Percentiles rank a stretch among this genome's conserved stretches.
Conservation (phyloP, 2,329 filamentous ascomycete genomes). For the Aspergillus unguis region DNA sequence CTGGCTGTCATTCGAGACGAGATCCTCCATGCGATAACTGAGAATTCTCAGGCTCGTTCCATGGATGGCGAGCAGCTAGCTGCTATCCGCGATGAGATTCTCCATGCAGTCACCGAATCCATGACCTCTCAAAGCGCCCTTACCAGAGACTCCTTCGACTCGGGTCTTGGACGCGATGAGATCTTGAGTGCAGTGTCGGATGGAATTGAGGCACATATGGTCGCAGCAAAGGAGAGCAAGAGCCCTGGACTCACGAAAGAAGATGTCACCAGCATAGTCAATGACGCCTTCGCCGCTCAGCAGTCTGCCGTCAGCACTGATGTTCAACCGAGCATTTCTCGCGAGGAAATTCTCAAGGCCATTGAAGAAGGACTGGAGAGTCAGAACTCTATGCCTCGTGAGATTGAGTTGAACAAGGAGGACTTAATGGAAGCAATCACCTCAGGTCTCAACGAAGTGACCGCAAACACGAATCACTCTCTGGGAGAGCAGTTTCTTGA, state of each 20-base stretch:
- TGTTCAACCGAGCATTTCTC: conserved; percentile 46
- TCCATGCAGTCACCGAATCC: conserved; percentile 31
- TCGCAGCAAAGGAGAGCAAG: conserved; percentile 55
- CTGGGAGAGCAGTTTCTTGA: conserved; percentile 59
- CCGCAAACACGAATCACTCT: conserved; percentile 48
- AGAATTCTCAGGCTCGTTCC: conserved; percentile 53
- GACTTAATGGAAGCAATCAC: conserved; percentile 59
- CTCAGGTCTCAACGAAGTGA: conserved; percentile 53
- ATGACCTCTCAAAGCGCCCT: conserved; percentile 31
- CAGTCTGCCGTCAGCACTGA: conserved; percentile 28
- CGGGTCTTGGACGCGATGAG: conserved; percentile 51
- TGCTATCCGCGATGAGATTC: conserved; percentile 32
- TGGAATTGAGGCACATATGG: conserved; percentile 50
- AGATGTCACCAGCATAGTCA: conserved; percentile 30
- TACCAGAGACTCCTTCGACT: conserved; percentile 30
- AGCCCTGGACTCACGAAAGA: conserved; percentile 28
- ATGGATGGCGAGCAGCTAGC: conserved; percentile 28
- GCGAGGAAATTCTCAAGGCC: conserved; percentile 55
- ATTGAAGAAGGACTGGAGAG: conserved; percentile 58
- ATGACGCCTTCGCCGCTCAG: conserved; percentile 33
- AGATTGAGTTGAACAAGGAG: conserved; percentile 57
- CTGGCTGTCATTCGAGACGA: conserved; percentile 32
- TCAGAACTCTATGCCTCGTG: conserved; percentile 48
- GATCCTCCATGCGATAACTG: conserved; percentile 48
- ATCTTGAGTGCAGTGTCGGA: conserved; percentile 60